Base-by-base conservation (phyloP, 805 yeast genomes). In the Teunomyces barrocoloradensis region DNA sequence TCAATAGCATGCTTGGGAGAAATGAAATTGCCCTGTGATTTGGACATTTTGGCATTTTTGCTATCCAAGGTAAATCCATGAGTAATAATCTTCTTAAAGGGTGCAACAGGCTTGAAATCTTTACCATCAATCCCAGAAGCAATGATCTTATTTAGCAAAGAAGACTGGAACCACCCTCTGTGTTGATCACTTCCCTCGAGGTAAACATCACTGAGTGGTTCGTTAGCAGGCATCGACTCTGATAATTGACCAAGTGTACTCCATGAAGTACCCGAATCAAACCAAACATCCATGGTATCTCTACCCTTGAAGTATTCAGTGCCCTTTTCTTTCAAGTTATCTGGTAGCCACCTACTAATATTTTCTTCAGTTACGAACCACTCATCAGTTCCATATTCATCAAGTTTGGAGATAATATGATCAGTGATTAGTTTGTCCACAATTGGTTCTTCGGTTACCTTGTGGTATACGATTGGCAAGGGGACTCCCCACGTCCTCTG, bases 261-360 rank as follows among this genome's bases (percentile, higher is more conserved):
- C 98, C 99, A 94, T 29, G 94, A 84, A 0, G 96, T 81, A 0
- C 99, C 99, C 34, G 96, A 87, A 65, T 94, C 99, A 69, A 94
- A 92, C 99, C 99, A 94, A 15, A 94, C 99, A 67, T 94, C 99
- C 90, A 94, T 87, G 0, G 99, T 94, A 56, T 94, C 99, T 38
- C 74, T 78, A 1, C 96, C 92, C 57, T 88, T 85, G 20, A 60
- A 58, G 52, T 75, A 86, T 2, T 70, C 56, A 2, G 56, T 46
- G 0, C 82, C 84, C 25, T 69, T 58, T 13, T 57, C 63, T 21
- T 71, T 64, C 46, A 71, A 69, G 2, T 65, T 55, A 2, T 70
- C 73, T 0, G 97, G 97, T 12, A 94, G 63, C 97, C 97, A 94
- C 51, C 80, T 74, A 15, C 67, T 65, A 39, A 84, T 69, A 41